phyloP scores from a whole-genome alignment of 805 yeast genomes.

The Metschnikowia baotianmanensis region DNA sequence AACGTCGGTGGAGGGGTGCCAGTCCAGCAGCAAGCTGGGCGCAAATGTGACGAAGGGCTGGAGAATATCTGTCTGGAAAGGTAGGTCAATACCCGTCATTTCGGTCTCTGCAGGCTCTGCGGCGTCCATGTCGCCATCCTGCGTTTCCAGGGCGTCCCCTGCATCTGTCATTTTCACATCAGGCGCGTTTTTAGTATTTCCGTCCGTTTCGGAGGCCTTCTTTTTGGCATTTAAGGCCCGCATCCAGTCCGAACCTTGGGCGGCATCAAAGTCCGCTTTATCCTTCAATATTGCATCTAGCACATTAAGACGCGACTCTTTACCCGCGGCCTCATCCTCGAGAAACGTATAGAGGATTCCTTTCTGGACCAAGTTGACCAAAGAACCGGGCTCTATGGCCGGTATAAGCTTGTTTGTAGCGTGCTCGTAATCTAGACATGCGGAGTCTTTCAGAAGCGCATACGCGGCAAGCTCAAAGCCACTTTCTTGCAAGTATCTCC shows the following conservation, averaged over 20 bases:
- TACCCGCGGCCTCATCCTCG: conserved; percentile 49
- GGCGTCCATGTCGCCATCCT: neutral
- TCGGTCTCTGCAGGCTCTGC: neutral
- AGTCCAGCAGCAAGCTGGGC: conserved; percentile 46
- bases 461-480: conserved; percentile 75
- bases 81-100: neutral
- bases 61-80: conserved; percentile 34
- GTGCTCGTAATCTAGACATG: conserved; percentile 53
- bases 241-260: conserved; percentile 26
- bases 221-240: conserved; percentile 10
- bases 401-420: conserved; percentile 38
- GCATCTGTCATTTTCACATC: conserved; percentile 7
- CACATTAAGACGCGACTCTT: conserved; percentile 25
- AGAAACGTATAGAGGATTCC: conserved; percentile 79
- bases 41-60: conserved; percentile 38
- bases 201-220: neutral
- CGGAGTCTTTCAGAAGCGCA: conserved; percentile 75
- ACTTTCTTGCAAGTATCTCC: conserved; percentile 89
- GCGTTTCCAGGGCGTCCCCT: neutral
- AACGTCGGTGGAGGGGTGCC: conserved; percentile 54
- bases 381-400: conserved; percentile 70
- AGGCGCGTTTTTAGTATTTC: too few relatives aligned
- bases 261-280: conserved; percentile 25
- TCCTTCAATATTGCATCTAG: conserved; percentile 53
- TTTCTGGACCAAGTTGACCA: conserved; percentile 79